These are phyloP conservation scores for Claviceps sorghi DNA, from an alignment of 2,329 filamentous ascomycete genomes.

Conservation along the genomic window DNA sequence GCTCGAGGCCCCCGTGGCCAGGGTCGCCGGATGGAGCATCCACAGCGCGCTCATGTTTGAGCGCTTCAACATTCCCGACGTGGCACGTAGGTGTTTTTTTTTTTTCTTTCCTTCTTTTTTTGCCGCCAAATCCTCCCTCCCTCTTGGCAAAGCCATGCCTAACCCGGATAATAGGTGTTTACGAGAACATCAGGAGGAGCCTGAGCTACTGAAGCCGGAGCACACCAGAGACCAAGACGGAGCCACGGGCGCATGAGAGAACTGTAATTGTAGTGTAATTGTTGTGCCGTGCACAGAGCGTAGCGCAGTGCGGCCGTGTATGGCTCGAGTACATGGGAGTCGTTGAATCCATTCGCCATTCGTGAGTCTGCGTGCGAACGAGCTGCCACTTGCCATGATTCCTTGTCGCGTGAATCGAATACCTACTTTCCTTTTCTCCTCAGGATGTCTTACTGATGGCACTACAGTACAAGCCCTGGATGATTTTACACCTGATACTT, in stretches of 20 bases:
- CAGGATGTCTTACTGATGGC: no score
- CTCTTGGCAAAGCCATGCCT: background rate
- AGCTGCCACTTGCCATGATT: no score
- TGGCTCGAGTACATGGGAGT: no score
- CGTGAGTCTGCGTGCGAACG: no score
- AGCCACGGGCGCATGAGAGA: background rate
- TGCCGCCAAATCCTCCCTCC: background rate
- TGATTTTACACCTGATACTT: no score
- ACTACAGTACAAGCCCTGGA: no score
- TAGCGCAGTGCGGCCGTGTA: no score
- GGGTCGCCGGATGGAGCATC: slow-evolving; percentile 81
- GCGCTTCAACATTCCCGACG: slow-evolving; percentile 68
- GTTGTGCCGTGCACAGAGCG: no score
- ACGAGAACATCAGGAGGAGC: slow-evolving; percentile 53
- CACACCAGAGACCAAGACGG: background rate
- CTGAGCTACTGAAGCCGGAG: slow-evolving; percentile 39
- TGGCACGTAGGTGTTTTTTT: slow-evolving; percentile 53
- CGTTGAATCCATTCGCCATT: no score
- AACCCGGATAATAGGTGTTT: slow-evolving; percentile 39
- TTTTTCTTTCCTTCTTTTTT: no score
- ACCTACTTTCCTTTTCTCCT: no score
- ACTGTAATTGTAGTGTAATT: background rate
- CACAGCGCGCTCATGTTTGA: slow-evolving; percentile 71
- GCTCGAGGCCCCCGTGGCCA: slow-evolving; percentile 70
- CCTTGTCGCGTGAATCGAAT: no score